A percentile compares a stretch with the other conserved stretches of the same genome.
Conservation (phyloP, 345 rosid genomes). For the Melastoma malabathricum region DNA sequence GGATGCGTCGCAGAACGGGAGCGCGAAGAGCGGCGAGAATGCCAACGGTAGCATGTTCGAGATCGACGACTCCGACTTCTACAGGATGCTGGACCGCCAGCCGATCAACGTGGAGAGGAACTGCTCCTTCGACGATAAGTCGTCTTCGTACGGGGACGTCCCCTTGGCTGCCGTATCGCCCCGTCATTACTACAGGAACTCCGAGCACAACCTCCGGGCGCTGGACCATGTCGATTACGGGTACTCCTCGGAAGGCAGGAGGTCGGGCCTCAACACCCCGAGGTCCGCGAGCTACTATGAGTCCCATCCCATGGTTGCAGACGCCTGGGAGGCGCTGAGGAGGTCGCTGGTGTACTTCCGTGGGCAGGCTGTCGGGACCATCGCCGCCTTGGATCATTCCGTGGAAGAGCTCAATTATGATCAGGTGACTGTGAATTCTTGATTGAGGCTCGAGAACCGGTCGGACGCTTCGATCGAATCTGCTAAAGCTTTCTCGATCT, state of each 20-base stretch:
- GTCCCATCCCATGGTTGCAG: conserved; percentile 21
- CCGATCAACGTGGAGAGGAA: conserved; percentile 25
- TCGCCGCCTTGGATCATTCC: conserved; percentile 37
- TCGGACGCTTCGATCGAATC: neutral
- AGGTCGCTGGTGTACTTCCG: conserved; percentile 24
- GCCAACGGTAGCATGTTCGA: conserved; percentile 10
- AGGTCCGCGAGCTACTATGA: conserved; percentile 19
- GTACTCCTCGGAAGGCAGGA: conserved; percentile 17
- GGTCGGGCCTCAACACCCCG: conserved; percentile 27
- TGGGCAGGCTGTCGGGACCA: conserved; percentile 36
- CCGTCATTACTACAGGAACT: conserved; percentile 5
- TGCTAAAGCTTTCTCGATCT: neutral
- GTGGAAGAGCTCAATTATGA: conserved; percentile 36
- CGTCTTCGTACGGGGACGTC: conserved; percentile 10
- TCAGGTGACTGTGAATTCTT: conserved; percentile 17
- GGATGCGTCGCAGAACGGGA: conserved; percentile 16
- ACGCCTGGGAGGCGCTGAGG: conserved; percentile 31
- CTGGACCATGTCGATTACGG: conserved; percentile 11
- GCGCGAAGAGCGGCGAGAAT: conserved; percentile 6
- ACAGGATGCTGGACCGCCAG: conserved; percentile 17
- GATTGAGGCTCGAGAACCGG: neutral
- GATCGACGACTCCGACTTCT: conserved; percentile 21
- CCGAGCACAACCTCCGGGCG: conserved; percentile 5
- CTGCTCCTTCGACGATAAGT: conserved; percentile 20
- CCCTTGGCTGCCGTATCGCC: conserved; percentile 12